Percentiles rank a stretch among this genome's conserved stretches.
phyloP scores from a whole-genome alignment of 305 asterid genomes.

The Fraxinus velutina region DNA sequence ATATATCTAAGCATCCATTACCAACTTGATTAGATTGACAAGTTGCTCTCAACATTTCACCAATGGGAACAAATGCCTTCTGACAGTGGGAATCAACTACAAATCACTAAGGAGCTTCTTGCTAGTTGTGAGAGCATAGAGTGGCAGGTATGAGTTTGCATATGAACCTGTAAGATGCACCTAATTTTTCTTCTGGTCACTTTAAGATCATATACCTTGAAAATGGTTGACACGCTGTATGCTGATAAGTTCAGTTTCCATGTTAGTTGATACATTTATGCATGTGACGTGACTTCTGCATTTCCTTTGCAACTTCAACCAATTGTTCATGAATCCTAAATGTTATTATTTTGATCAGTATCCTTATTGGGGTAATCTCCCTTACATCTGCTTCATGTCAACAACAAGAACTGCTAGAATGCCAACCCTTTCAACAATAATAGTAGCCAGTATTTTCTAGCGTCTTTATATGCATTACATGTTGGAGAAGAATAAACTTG shows the following conservation, averaged over 20 bases:
- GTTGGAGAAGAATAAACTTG: not conserved
- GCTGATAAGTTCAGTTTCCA: not conserved
- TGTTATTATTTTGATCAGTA: not conserved
- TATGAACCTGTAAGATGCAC: slow-evolving; percentile 13
- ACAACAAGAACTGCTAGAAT: not conserved
- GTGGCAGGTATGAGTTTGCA: slow-evolving; percentile 74
- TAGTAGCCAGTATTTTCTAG: not conserved
- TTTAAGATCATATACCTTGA: slow-evolving; percentile 1
- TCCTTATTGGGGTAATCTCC: not conserved
- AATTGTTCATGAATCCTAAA: not conserved
- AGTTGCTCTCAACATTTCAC: slow-evolving; percentile 64
- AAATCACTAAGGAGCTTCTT: slow-evolving; percentile 67
- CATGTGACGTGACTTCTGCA: slow-evolving; percentile 1
- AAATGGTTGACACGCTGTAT: slow-evolving; percentile 8
- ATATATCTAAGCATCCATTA: slow-evolving; percentile 15
- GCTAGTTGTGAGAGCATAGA: slow-evolving; percentile 82
- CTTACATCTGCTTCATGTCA: not conserved
- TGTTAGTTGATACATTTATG: slow-evolving; percentile 11
- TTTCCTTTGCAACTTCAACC: not conserved
- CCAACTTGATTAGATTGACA: slow-evolving; percentile 65
- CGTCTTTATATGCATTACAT: not conserved
- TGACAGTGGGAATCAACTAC: slow-evolving; percentile 56
- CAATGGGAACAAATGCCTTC: slow-evolving; percentile 74
- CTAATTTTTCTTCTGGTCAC: slow-evolving; percentile 3
- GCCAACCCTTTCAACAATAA: not conserved